Conservation (phyloP, 2,329 filamentous ascomycete genomes). For the Tothia fuscella region DNA sequence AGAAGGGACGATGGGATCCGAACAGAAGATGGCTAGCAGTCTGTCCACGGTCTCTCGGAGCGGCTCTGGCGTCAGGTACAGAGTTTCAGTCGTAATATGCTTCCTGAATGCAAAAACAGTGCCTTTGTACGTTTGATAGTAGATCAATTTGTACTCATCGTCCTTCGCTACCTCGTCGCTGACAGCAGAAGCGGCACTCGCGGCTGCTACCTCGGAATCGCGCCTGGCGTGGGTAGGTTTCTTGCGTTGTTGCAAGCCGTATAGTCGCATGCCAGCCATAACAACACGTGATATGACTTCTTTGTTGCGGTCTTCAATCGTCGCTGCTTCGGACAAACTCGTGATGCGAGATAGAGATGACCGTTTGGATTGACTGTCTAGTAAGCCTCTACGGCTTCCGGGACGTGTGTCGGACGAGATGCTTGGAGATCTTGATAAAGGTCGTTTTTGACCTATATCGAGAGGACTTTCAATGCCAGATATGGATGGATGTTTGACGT, state of each 20-base stretch:
- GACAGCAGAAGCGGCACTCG: slow-evolving; percentile 16
- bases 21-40: slow-evolving; percentile 34
- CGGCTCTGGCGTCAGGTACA: slow-evolving; percentile 30
- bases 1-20: slow-evolving; percentile 30
- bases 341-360: slow-evolving; percentile 24
- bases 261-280: slow-evolving; percentile 41
- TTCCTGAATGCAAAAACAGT: slow-evolving; percentile 23
- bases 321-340: slow-evolving; percentile 20
- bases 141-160: slow-evolving; percentile 41
- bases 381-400: slow-evolving; percentile 15
- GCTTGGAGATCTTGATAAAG: slow-evolving; percentile 5
- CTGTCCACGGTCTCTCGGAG: slow-evolving; percentile 36
- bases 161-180: slow-evolving; percentile 26
- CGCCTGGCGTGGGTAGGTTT: slow-evolving; percentile 17
- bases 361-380: slow-evolving; percentile 18
- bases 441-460: slow-evolving; percentile 16
- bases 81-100: slow-evolving; percentile 24
- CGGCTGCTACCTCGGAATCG: slow-evolving; percentile 10
- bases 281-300: slow-evolving; percentile 37
- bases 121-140: slow-evolving; percentile 39
- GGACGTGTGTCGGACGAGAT: slow-evolving; percentile 6
- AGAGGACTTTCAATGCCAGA: not conserved
- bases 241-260: slow-evolving; percentile 35
- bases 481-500: not conserved
- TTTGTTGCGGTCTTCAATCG: slow-evolving; percentile 33